Evolutionary conservation across 1,284 basidiomycete genomes (phyloP).

Genomic region (Tranzscheliella williamsii): DNA sequence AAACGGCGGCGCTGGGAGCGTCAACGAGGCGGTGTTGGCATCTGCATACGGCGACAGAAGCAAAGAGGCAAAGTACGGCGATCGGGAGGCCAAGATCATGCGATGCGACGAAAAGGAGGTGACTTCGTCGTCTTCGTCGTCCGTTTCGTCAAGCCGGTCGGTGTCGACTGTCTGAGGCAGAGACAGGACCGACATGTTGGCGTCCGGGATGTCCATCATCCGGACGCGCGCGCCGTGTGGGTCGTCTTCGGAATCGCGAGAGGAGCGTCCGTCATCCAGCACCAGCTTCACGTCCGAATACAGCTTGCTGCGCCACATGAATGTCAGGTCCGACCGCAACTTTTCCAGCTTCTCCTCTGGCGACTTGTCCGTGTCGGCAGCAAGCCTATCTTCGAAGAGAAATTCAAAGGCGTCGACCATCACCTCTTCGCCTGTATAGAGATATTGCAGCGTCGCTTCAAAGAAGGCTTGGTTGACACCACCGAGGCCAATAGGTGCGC

Average conservation of each 20-base stretch:
- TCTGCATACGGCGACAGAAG: conserved; percentile 70
- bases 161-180: conserved; percentile 34
- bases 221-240: background rate
- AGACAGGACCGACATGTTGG: conserved; percentile 40
- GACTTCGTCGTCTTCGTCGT: conserved; percentile 38
- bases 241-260: background rate
- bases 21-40: conserved; percentile 19
- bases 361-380: conserved; percentile 63
- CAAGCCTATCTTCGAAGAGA: conserved; percentile 43
- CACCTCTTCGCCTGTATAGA: conserved; percentile 52
- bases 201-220: conserved; percentile 42
- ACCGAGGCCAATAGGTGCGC: conserved; percentile 36
- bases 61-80: conserved; percentile 80
- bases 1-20: conserved; percentile 73
- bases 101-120: conserved; percentile 79
- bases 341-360: conserved; percentile 80
- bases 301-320: conserved; percentile 57
- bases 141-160: conserved; percentile 17
- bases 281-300: conserved; percentile 49
- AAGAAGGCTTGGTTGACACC: conserved; percentile 45
- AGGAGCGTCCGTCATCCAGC: conserved; percentile 26
- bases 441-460: conserved; percentile 46
- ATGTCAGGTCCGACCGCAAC: conserved; percentile 65
- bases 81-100: conserved; percentile 86
- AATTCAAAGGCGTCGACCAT: conserved; percentile 50